Evolutionary conservation across 73 alveolate species (phyloP).

Genomic region (Paraurostyla sp.): DNA sequence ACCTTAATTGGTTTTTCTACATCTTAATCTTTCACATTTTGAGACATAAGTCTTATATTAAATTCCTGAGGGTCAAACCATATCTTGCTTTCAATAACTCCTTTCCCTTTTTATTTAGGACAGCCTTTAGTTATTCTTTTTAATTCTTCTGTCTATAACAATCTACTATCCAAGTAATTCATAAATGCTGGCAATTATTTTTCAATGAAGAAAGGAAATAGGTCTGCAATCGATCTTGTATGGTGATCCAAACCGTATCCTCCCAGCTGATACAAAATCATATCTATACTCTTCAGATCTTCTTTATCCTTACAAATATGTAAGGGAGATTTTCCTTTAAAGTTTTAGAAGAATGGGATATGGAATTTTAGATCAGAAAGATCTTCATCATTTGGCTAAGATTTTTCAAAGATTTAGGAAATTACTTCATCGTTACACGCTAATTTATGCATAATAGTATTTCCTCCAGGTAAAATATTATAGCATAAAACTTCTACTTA

Average conservation of each 20-base stretch:
- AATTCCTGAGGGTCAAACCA: conserved; percentile 34
- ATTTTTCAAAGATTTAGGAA: background rate
- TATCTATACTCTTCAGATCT: background rate
- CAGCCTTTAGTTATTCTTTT: background rate
- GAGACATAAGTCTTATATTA: background rate
- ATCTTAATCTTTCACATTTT: background rate
- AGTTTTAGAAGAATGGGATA: conserved; percentile 38
- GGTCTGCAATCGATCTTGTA: conserved; percentile 29
- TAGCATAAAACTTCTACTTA: background rate
- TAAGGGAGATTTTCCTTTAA: conserved; percentile 13
- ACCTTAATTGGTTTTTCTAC: conserved; percentile 8
- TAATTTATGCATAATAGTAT: conserved; percentile 30
- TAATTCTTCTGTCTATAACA: background rate
- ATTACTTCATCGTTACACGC: background rate
- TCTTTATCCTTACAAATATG: background rate
- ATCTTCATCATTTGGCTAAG: conserved; percentile 45
- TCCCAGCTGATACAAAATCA: background rate
- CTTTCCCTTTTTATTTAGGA: background rate
- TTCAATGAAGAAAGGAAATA: background rate
- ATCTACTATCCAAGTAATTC: conserved; percentile 17
- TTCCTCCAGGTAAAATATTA: conserved; percentile 45
- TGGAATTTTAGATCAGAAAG: background rate
- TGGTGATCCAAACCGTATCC: conserved; percentile 54
- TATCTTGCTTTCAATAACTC: background rate
- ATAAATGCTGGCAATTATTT: background rate